phyloP scores from a whole-genome alignment of 257 asterid genomes.

The Nicotiana noctiflora region DNA sequence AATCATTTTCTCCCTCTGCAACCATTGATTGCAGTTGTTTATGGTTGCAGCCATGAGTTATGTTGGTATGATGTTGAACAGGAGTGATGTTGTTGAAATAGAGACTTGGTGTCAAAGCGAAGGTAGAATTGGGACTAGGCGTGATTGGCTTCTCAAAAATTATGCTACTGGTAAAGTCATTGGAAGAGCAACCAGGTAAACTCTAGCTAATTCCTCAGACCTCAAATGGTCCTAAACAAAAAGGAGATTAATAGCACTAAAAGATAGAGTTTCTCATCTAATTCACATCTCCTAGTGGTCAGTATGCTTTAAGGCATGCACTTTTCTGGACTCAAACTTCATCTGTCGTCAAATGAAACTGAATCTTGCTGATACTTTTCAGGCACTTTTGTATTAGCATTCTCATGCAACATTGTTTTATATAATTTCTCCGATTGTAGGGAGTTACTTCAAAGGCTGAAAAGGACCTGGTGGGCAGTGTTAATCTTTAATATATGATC shows the following conservation, averaged over 20 bases:
- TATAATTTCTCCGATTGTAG: too few species aligned
- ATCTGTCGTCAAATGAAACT: too few species aligned
- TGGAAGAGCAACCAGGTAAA: constrained; percentile 93
- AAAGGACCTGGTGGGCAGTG: too few species aligned
- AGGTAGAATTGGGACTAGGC: constrained; percentile 87
- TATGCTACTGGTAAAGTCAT: constrained; percentile 71
- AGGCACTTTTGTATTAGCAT: too few species aligned
- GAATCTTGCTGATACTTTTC: too few species aligned
- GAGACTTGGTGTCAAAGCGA: constrained; percentile 99
- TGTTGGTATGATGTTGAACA: constrained; percentile 22
- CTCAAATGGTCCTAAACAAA: not conserved
- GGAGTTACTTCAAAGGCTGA: too few species aligned
- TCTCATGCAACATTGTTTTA: too few species aligned
- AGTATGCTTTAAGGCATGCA: too few species aligned
- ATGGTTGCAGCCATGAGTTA: not conserved
- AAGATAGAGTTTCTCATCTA: not conserved
- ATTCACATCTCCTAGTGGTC: not conserved
- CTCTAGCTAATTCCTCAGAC: not conserved
- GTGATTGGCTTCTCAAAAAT: constrained; percentile 90
- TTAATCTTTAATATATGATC: too few species aligned
- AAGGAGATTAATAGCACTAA: not conserved
- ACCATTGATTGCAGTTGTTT: not conserved
- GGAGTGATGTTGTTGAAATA: constrained; percentile 92
- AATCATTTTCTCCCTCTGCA: not conserved
- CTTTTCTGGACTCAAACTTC: too few species aligned